These are phyloP conservation scores for Boletus subluridellus DNA, from an alignment of 1,284 basidiomycete genomes.

Conservation along the genomic window DNA sequence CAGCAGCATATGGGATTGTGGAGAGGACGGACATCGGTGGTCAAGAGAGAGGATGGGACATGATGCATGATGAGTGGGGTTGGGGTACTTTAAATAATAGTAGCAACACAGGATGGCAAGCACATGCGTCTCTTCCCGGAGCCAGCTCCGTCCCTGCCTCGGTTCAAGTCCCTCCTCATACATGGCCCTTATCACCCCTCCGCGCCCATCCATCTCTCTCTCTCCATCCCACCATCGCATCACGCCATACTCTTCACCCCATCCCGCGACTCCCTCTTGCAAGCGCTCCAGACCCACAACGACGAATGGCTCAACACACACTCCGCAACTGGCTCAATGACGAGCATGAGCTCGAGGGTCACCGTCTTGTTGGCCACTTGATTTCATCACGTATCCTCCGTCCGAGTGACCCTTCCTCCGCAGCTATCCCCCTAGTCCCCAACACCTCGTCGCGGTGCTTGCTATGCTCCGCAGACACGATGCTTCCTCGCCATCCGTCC, in stretches of 20 bases:
- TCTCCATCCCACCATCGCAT: constrained; percentile 44
- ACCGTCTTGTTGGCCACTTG: constrained; percentile 51
- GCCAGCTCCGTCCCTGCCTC: constrained; percentile 39
- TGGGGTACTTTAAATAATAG: neutral
- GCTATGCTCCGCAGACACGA: constrained; percentile 46
- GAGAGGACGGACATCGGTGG: constrained; percentile 23
- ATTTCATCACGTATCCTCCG: constrained; percentile 7
- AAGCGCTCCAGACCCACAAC: constrained; percentile 45
- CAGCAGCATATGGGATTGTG: constrained; percentile 10
- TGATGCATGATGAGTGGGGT: neutral
- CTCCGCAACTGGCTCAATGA: constrained; percentile 44
- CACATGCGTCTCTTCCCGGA: constrained; percentile 24
- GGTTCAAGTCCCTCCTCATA: constrained; percentile 48
- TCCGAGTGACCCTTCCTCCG: constrained; percentile 9
- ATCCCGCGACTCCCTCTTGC: constrained; percentile 41
- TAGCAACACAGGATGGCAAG: constrained; percentile 20
- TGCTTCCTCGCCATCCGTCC: constrained; percentile 20
- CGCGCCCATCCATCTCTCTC: constrained; percentile 53
- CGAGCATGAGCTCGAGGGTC: constrained; percentile 44
- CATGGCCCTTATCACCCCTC: constrained; percentile 53
- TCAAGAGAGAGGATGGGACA: neutral
- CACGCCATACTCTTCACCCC: constrained; percentile 53
- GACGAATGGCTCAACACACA: constrained; percentile 54
- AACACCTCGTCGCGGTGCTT: constrained; percentile 56
- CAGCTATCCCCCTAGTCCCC: constrained; percentile 64